Base-by-base conservation (phyloP, 441 rosid species). In the Iberis amara region DNA sequence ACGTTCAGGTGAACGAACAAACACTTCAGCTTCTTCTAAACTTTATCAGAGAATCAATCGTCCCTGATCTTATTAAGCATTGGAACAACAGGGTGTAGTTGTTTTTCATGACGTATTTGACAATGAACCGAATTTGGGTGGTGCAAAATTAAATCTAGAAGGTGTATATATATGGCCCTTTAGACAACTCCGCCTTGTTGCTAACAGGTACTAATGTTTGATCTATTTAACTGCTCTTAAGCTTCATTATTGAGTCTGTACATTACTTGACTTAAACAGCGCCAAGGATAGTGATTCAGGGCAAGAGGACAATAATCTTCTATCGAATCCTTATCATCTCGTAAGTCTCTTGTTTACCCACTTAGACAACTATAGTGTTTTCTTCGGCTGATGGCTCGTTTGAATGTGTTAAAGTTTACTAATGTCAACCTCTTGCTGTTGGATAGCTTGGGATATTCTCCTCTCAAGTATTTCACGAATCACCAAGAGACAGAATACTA, bases 101-200 rank as follows among this genome's bases (percentile, higher is more conserved):
- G 82, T 92, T 69, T 92, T 92, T 77, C 95, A 84, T 74, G 94
- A 88, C 47, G 94, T 84, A 31, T 88, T 83, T 74, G 86, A 88
- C 76, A 88, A 86, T 47, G 81, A 83, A 52, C 91, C 75, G 69
- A 86, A 83, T 76, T 89, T 82, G 52, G 94, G 89, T 24, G 94
- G 99, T 59, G 89, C 99, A 51, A 91, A 84, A 69, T 82, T 92
- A 65, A 78, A 84, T 69, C 85, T 88, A 54, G 96, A 88, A 79
- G 99, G 99, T 77, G 96, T 92, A 49, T 88, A 92, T 75, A 86
- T 92, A 68, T 92, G 96, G 95, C 96, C 99, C 39, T 92, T 92
- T 74, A 84, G 87, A 75, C 99, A 92, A 65, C 99, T 92, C 52
- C 94, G 96, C 30, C 73, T 92, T 87, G 90, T 88, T 46, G 92